phyloP scores from a whole-genome alignment of 306 rosid genomes.

The Cucumis hystrix region DNA sequence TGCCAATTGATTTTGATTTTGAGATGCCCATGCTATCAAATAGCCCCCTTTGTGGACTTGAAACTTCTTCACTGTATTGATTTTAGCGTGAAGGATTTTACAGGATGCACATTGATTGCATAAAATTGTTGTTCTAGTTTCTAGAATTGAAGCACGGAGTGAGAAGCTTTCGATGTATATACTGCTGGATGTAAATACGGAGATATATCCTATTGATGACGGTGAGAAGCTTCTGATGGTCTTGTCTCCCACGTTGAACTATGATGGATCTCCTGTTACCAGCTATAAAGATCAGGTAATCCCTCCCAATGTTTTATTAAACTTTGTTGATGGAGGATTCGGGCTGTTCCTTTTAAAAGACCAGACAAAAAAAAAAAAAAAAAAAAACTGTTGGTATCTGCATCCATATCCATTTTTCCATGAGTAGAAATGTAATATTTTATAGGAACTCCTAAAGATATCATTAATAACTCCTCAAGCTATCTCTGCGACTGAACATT shows the following conservation, averaged over 20 bases:
- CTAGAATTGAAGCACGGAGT: constrained; percentile 59
- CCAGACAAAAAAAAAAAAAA: not conserved
- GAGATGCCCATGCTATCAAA: too few relatives aligned
- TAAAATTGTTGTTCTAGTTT: constrained; percentile 27
- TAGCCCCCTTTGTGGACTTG: not conserved
- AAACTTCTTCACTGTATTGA: not conserved
- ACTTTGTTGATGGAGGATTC: not conserved
- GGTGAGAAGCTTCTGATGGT: constrained; percentile 59
- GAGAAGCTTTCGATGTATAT: constrained; percentile 55
- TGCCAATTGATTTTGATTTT: too few relatives aligned
- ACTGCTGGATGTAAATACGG: constrained; percentile 66
- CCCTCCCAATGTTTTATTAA: not conserved
- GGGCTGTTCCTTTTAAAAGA: not conserved
- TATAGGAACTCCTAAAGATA: not conserved
- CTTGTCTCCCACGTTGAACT: constrained; percentile 56
- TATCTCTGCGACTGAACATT: not conserved
- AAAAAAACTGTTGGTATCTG: not conserved
- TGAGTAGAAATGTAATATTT: not conserved
- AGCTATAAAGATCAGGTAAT: constrained; percentile 33
- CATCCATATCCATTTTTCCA: not conserved
- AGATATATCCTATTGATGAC: constrained; percentile 58
- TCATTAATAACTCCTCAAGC: not conserved
- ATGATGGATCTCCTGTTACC: constrained; percentile 20
- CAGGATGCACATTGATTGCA: not conserved
- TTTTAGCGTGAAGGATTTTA: not conserved